A percentile compares a stretch with the other conserved stretches of the same genome.
Conservation (phyloP, 1,284 basidiomycete species). For the Ceratobasidium sp. region DNA sequence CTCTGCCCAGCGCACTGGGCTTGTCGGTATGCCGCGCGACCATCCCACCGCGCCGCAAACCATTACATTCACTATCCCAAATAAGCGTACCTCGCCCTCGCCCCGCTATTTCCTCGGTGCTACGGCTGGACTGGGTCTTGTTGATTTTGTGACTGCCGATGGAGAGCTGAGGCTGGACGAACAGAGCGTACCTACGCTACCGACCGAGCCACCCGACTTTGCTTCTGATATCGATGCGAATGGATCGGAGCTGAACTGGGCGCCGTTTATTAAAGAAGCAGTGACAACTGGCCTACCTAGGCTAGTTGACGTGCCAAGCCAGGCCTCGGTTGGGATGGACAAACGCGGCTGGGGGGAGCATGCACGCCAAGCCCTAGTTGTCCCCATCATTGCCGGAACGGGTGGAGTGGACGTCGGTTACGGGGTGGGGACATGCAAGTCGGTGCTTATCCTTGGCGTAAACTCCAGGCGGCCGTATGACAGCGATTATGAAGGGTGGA, state of each 20-base stretch:
- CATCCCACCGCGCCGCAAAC: conserved; percentile 37
- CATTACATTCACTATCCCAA: conserved; percentile 19
- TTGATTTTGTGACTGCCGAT: neutral
- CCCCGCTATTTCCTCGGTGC: conserved; percentile 26
- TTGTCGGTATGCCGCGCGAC: conserved; percentile 40
- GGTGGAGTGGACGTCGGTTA: conserved; percentile 40
- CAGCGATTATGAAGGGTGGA: conserved; percentile 38
- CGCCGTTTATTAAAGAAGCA: conserved; percentile 16
- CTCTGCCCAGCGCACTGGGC: conserved; percentile 29
- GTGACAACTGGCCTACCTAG: conserved; percentile 35
- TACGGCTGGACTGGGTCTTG: neutral
- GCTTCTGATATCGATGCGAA: neutral
- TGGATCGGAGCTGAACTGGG: conserved; percentile 2
- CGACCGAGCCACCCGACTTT: conserved; percentile 17
- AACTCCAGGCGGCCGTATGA: conserved; percentile 45
- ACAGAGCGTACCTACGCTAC: conserved; percentile 13
- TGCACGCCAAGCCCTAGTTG: conserved; percentile 34
- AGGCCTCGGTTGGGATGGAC: conserved; percentile 27
- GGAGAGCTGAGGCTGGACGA: conserved; percentile 18
- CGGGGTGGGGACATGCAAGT: conserved; percentile 31
- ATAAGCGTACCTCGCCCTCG: conserved; percentile 15
- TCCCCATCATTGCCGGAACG: conserved; percentile 32
- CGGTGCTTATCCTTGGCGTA: conserved; percentile 42
- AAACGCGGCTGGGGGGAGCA: conserved; percentile 28
- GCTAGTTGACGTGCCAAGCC: neutral